A percentile compares a stretch with the other conserved stretches of the same genome.
These are phyloP conservation scores for Verticillium zaregamsianum DNA, from an alignment of 2,329 filamentous ascomycete genomes.

Conservation along the genomic window DNA sequence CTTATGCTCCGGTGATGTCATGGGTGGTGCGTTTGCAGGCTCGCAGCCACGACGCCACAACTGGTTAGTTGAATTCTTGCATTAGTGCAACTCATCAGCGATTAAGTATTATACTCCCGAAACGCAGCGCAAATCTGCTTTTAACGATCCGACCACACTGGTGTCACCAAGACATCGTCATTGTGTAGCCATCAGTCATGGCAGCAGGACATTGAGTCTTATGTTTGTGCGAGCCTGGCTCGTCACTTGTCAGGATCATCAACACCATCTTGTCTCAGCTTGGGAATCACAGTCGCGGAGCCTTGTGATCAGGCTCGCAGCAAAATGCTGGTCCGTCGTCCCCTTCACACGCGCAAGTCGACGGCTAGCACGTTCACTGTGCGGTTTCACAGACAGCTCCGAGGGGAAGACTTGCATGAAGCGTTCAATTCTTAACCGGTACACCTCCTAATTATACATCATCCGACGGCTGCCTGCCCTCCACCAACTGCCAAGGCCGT, in stretches of 20 bases:
- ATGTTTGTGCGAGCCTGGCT: no score
- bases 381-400: not conserved
- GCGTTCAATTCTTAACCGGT: not conserved
- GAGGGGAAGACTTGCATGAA: not conserved
- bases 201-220: no score
- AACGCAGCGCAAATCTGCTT: not conserved
- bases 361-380: no score
- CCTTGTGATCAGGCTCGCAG: no score
- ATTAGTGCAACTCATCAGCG: not conserved
- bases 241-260: no score
- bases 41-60: not conserved
- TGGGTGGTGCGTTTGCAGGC: not conserved
- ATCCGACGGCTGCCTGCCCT: not conserved
- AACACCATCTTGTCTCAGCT: no score
- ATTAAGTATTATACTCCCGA: not conserved
- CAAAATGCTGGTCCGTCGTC: no score
- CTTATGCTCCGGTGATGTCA: constrained; percentile 17
- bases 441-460: not conserved
- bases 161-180: no score
- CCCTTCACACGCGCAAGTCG: no score
- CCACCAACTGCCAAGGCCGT: not conserved
- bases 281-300: no score
- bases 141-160: not conserved
- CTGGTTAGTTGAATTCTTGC: not conserved
- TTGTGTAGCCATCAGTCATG: no score